Evolutionary conservation across 2,329 filamentous ascomycete genomes (phyloP).

Genomic region (Colletotrichum higginsianum): DNA sequence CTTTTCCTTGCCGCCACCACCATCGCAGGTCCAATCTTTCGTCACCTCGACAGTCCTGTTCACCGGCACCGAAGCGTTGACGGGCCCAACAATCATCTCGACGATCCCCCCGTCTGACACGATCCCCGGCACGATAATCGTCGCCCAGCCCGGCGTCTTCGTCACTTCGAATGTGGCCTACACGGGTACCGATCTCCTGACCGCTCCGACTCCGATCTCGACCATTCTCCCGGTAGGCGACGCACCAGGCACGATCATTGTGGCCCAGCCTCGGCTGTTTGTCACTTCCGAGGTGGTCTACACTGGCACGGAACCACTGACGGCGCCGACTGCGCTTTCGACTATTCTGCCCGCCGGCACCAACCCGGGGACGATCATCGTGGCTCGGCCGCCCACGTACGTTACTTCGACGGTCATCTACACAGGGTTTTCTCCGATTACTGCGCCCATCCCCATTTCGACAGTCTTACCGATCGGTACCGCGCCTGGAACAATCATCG

Average conservation of each 20-base stretch:
- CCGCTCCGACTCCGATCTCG: neutral
- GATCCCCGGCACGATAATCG: conserved; percentile 29
- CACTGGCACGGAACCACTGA: conserved; percentile 11
- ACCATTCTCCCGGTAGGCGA: neutral
- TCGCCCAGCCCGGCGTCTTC: conserved; percentile 23
- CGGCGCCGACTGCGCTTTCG: neutral
- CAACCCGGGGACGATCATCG: conserved; percentile 30
- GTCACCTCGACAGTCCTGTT: neutral
- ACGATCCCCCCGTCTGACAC: conserved; percentile 24
- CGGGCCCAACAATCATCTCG: neutral
- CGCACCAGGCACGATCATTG: neutral
- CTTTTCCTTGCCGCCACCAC: no score
- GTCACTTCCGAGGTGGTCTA: conserved; percentile 12
- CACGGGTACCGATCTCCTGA: conserved; percentile 5
- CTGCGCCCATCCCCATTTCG: conserved; percentile 17
- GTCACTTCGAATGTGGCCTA: conserved; percentile 30
- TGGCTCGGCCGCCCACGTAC: conserved; percentile 23
- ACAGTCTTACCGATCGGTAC: conserved; percentile 28
- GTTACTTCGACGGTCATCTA: conserved; percentile 25
- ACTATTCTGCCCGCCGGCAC: conserved; percentile 25
- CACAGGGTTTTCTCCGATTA: conserved; percentile 5
- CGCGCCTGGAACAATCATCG: conserved; percentile 22
- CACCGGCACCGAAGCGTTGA: neutral
- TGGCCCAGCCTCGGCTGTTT: conserved; percentile 1
- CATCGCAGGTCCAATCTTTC: neutral